Evolutionary conservation across 1,284 basidiomycete species (phyloP).

Genomic region (Malassezia sympodialis): DNA sequence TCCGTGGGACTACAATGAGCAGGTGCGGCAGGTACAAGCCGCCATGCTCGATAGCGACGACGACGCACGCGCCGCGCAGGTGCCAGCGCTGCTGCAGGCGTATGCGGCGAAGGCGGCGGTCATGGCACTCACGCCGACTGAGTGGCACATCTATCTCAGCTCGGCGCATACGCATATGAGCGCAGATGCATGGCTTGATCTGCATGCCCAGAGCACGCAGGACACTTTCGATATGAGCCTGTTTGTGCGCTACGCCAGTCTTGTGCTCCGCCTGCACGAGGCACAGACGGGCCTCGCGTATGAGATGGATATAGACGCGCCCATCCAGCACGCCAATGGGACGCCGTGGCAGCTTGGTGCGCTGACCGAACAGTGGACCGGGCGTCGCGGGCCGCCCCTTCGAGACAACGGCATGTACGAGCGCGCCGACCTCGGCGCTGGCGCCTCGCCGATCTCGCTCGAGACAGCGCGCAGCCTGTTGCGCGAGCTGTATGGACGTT

Average conservation of each 20-base stretch:
- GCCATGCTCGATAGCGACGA: constrained; percentile 6
- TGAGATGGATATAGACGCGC: not conserved
- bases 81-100: not conserved
- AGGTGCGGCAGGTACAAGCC: constrained; percentile 8
- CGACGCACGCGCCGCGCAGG: not conserved
- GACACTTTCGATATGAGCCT: constrained; percentile 14
- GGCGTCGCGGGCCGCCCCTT: constrained; percentile 10
- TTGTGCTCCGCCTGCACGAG: not conserved
- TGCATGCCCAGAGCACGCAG: constrained; percentile 20
- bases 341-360: not conserved
- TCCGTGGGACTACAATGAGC: constrained; percentile 11
- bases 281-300: not conserved
- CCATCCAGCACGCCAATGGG: not conserved
- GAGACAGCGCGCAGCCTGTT: constrained; percentile 3
- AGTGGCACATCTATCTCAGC: constrained; percentile 19
- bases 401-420: constrained; percentile 4
- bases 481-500: constrained; percentile 12
- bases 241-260: constrained; percentile 23
- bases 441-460: constrained; percentile 9
- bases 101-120: not conserved
- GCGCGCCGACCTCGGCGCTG: constrained; percentile 12
- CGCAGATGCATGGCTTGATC: constrained; percentile 10
- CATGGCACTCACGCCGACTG: constrained; percentile 8
- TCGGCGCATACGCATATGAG: not conserved
- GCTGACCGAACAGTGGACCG: constrained; percentile 4